Percentiles rank a stretch among this genome's conserved stretches.
Evolutionary conservation across 2,329 filamentous ascomycete genomes (phyloP).

Genomic region (Emmonsia crescens): DNA sequence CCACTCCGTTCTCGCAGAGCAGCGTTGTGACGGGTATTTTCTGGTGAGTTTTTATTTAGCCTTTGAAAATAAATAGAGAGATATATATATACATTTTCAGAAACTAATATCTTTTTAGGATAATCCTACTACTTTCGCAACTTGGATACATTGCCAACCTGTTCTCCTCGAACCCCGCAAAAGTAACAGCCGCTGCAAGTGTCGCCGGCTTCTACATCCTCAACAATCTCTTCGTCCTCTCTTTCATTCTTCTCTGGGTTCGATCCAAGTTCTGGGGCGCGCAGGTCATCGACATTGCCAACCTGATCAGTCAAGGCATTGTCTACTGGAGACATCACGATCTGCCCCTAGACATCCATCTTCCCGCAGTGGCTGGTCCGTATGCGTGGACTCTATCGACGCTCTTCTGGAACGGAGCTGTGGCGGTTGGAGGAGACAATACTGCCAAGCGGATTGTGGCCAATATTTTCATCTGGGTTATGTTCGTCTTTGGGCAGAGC

Average conservation of each 20-base stretch:
- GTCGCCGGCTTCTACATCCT: conserved; percentile 76
- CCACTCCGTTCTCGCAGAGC: conserved; percentile 67
- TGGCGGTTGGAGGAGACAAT: conserved; percentile 59
- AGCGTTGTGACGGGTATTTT: conserved; percentile 55
- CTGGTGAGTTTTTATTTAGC: conserved; percentile 45
- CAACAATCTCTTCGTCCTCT: conserved; percentile 73
- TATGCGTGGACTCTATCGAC: conserved; percentile 79
- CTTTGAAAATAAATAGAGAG: neutral
- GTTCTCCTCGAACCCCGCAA: conserved; percentile 54
- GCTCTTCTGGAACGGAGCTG: conserved; percentile 80
- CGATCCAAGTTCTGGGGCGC: conserved; percentile 63
- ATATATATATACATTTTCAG: neutral
- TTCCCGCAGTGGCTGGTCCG: conserved; percentile 63
- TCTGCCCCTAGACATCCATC: conserved; percentile 64
- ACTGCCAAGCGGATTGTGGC: conserved; percentile 67
- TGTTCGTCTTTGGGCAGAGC: conserved; percentile 64
- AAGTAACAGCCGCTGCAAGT: conserved; percentile 59
- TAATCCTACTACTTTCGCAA: conserved; percentile 65
- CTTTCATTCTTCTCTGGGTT: conserved; percentile 75
- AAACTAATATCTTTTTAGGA: conserved; percentile 36
- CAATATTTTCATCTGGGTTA: conserved; percentile 80
- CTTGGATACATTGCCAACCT: conserved; percentile 65
- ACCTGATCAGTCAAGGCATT: conserved; percentile 68
- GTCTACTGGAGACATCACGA: conserved; percentile 72
- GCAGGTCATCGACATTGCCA: conserved; percentile 64